Base-by-base conservation (phyloP, 2,329 filamentous ascomycete species). In the Penicillium decumbens region DNA sequence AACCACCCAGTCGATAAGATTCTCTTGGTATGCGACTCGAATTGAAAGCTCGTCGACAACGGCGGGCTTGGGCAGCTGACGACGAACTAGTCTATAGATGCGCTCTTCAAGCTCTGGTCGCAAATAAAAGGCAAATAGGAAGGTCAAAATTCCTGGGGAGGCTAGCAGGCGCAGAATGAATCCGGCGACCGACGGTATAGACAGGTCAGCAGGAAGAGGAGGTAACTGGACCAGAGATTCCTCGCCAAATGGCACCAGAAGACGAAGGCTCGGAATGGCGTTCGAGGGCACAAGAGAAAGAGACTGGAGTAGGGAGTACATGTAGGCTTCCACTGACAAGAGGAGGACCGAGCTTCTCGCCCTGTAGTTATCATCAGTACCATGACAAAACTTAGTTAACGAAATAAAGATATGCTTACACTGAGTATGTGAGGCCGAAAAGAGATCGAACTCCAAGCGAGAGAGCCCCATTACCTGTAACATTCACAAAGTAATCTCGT, bases 1-100 rank as follows among this genome's bases (percentile, higher is more conserved):
- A 20, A 71, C 65, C 35, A 72, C 70, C 71, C 71, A 73, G 45
- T 73, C 71, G 38, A 73, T 63, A 13, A 74, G 63, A 37, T 72
- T 72, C 53, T 72, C 71, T 37, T 73, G 70, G n/a, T 64, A 59
- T 6, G 71, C 71, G 49, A 73, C 70, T 44, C 67, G 64, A 45
- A 74, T 63, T 6, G 71, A 74, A 25, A 72, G 62, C 28, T 70
- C 69, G 56, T 74, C 70, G 10, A 70, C 69, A 6, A 65, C 55
- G 28, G 58, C 65, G 27, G 71, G 70, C 50, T 73, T 72, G n/a
- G 70, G 70, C n/a, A 74, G 49, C 40, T 65, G 64, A 41, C 71
- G 65, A 40, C 71, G 67, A 20, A 73, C 62, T 24, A 74, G 57
- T 29, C 69, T 56, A 54, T 74, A 73, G 10, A 73, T 64, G 28